A percentile compares a stretch with the other conserved stretches of the same genome.
These are phyloP conservation scores for Kurtzmaniella quercitrusa DNA, from an alignment of 1,139 yeast genomes.

Conservation along the genomic window DNA sequence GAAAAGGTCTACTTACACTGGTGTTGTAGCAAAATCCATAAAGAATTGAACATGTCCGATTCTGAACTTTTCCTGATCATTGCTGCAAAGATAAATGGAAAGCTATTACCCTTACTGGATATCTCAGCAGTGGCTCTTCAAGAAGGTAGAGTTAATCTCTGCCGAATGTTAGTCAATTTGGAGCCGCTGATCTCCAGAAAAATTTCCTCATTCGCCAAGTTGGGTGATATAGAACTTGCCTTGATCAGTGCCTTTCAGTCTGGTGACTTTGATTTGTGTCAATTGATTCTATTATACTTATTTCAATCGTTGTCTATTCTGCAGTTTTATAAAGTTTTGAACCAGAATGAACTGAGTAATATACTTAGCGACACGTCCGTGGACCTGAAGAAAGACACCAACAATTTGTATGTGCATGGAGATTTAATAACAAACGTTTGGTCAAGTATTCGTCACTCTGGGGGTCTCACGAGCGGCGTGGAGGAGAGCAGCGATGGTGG, in stretches of 20 bases:
- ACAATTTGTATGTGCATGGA: conserved; percentile 27
- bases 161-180: conserved; percentile 58
- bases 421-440: conserved; percentile 42
- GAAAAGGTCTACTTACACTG: conserved; percentile 67
- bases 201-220: conserved; percentile 58
- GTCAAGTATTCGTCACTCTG: conserved; percentile 13
- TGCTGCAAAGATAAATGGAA: conserved; percentile 38
- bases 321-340: conserved; percentile 38
- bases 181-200: conserved; percentile 67
- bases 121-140: conserved; percentile 71
- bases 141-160: conserved; percentile 73
- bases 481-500: not conserved
- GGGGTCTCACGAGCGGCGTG: not conserved
- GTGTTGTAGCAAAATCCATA: conserved; percentile 72
- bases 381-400: conserved; percentile 5
- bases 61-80: conserved; percentile 50
- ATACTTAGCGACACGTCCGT: conserved; percentile 12
- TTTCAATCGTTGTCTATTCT: conserved; percentile 32
- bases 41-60: conserved; percentile 54
- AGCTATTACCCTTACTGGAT: conserved; percentile 52
- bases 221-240: conserved; percentile 73
- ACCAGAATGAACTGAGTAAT: conserved; percentile 32
- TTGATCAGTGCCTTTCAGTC: conserved; percentile 64
- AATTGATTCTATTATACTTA: conserved; percentile 55
- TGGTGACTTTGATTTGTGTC: conserved; percentile 60